Evolutionary conservation across 768 basidiomycete species (phyloP).

Genomic region (Pleurotus citrinopileatus): DNA sequence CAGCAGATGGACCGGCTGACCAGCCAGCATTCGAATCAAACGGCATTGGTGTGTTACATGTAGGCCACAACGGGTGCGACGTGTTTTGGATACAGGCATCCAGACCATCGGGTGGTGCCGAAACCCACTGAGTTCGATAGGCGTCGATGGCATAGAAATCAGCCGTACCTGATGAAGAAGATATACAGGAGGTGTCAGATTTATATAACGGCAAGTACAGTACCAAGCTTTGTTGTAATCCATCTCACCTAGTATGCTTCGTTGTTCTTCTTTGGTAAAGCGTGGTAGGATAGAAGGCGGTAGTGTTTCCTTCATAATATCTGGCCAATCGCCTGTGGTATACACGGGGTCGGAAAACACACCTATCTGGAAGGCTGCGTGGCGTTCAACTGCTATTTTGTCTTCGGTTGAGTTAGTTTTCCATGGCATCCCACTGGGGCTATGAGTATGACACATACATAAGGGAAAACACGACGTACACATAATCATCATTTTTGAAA

Average conservation of each 20-base stretch:
- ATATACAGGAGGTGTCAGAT: neutral
- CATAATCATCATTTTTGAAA: constrained; percentile 52
- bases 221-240: neutral
- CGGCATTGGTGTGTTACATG: constrained; percentile 36
- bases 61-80: constrained; percentile 50
- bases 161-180: constrained; percentile 32
- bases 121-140: constrained; percentile 37
- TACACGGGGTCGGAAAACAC: constrained; percentile 48
- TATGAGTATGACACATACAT: neutral
- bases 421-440: constrained; percentile 42
- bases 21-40: constrained; percentile 45
- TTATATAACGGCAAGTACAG: too few species aligned
- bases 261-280: constrained; percentile 43
- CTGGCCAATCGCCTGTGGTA: constrained; percentile 51
- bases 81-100: constrained; percentile 39
- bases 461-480: constrained; percentile 24
- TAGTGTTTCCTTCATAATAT: constrained; percentile 44
- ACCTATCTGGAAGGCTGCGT: constrained; percentile 49
- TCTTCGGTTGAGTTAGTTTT: constrained; percentile 43
- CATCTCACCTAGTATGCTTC: constrained; percentile 35
- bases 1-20: constrained; percentile 43
- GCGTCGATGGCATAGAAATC: constrained; percentile 55
- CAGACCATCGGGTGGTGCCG: constrained; percentile 42
- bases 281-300: constrained; percentile 44
- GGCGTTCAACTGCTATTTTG: constrained; percentile 41